These are phyloP conservation scores for Colletotrichum cordylinicola DNA, from an alignment of 2,329 filamentous ascomycete genomes.

Conservation along the genomic window DNA sequence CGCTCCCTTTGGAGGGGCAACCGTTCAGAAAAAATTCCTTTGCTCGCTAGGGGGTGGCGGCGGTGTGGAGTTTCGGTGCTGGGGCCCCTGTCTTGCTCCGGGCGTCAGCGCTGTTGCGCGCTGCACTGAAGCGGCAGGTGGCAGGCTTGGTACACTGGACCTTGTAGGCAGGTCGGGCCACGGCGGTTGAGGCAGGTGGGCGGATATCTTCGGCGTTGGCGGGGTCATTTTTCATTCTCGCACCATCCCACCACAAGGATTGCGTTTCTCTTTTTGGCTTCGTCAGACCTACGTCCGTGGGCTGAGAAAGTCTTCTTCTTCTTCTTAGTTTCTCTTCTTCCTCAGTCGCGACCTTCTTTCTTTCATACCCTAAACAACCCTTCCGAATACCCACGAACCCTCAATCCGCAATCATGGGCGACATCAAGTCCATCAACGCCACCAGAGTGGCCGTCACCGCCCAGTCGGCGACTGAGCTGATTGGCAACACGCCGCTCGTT, in stretches of 20 bases:
- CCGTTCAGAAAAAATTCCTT: background rate
- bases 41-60: background rate
- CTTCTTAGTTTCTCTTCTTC: background rate
- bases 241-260: constrained; percentile 20
- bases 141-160: no score
- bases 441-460: constrained; percentile 39
- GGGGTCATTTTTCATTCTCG: constrained; percentile 18
- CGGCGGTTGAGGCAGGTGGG: background rate
- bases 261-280: constrained; percentile 16
- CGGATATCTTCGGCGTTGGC: constrained; percentile 24
- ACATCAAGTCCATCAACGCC: constrained; percentile 20
- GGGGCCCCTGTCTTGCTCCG: background rate
- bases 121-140: background rate
- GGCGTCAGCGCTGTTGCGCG: background rate
- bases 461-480: constrained; percentile 80
- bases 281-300: background rate
- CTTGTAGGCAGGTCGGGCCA: background rate
- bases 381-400: background rate
- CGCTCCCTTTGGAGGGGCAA: background rate
- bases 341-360: background rate
- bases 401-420: constrained; percentile 18
- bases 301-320: background rate
- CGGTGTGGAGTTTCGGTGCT: background rate
- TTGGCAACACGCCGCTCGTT: constrained; percentile 95
- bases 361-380: background rate